phyloP scores from a whole-genome alignment of 768 basidiomycete genomes.

The Tulasnella sp. region DNA sequence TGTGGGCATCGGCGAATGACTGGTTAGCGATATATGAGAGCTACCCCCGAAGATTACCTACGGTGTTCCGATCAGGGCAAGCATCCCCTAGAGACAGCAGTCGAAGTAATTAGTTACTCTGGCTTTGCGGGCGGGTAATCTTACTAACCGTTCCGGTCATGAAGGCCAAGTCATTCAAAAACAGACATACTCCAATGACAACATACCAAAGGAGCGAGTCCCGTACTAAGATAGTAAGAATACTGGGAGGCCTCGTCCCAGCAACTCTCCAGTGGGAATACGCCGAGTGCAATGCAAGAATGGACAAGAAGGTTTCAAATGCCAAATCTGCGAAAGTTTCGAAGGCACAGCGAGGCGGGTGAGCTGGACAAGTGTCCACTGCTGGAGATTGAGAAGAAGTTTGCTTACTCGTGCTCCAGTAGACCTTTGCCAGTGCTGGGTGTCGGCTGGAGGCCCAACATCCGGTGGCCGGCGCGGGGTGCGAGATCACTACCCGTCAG shows the following conservation, averaged over 20 bases:
- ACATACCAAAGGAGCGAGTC: constrained; percentile 8
- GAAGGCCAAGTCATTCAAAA: neutral
- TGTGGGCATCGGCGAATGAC: too few species aligned
- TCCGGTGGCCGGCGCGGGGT: neutral
- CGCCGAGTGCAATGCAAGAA: neutral
- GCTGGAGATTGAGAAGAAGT: neutral
- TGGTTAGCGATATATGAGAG: too few species aligned
- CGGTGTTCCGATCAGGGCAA: neutral
- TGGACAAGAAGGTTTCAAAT: neutral
- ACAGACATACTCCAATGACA: neutral
- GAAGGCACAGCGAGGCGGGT: neutral
- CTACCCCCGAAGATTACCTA: too few species aligned
- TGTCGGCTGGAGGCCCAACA: neutral
- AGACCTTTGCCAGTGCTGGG: neutral
- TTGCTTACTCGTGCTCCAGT: neutral
- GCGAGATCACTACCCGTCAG: neutral
- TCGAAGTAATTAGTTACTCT: too few species aligned
- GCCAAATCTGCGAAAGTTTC: neutral
- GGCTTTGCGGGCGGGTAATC: too few species aligned
- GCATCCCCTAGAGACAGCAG: too few species aligned
- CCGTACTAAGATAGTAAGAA: neutral
- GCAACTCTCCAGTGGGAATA: neutral
- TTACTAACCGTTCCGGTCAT: neutral
- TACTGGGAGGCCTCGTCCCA: neutral
- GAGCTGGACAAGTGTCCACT: neutral